Conservation (phyloP, 75 land plant genomes). For the Chamaecyparis obtusa region DNA sequence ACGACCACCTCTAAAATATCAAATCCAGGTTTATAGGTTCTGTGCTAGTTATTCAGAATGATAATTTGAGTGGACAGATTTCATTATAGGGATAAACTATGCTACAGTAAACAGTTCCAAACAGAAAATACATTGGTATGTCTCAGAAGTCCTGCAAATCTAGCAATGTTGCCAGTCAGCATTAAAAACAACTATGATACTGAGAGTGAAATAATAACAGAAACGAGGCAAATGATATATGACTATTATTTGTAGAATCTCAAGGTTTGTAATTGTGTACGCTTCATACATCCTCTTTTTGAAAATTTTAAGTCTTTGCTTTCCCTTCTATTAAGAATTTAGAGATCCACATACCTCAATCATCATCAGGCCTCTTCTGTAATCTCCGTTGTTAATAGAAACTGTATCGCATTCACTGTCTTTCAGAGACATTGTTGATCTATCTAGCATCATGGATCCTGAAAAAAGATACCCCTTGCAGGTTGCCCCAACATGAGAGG, state of each 20-base stretch:
- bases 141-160: background rate
- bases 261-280: background rate
- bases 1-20: too few relatives aligned
- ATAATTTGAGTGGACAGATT: too few relatives aligned
- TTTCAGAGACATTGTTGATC: slow-evolving; percentile 49
- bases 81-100: too few relatives aligned
- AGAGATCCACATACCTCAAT: slow-evolving; percentile 21
- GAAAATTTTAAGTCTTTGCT: background rate
- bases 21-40: too few relatives aligned
- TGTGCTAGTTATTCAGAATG: too few relatives aligned
- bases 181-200: background rate
- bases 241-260: background rate
- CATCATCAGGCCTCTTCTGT: slow-evolving; percentile 42
- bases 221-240: background rate
- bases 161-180: background rate
- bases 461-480: slow-evolving; percentile 42
- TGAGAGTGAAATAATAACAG: background rate
- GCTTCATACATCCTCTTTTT: background rate
- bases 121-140: background rate
- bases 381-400: slow-evolving; percentile 44
- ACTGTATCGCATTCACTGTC: slow-evolving; percentile 75
- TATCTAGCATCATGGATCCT: slow-evolving; percentile 58
- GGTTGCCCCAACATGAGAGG: slow-evolving; percentile 57
- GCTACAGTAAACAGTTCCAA: background rate
- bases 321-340: background rate